Evolutionary conservation across 1,139 yeast genomes (phyloP).

Genomic region (Hemisphaericaspora xylofermentans): DNA sequence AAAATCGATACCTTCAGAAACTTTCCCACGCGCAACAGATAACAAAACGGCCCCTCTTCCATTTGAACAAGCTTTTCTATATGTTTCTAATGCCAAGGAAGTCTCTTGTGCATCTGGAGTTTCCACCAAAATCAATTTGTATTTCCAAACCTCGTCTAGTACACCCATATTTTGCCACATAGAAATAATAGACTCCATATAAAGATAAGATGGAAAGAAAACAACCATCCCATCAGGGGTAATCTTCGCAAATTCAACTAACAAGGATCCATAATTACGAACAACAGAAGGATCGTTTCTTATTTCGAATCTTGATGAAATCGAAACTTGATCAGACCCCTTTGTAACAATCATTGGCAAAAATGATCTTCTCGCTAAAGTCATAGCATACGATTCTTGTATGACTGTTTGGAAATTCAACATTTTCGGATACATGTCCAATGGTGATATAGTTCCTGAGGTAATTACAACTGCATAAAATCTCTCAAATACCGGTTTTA

Average conservation of each 20-base stretch:
- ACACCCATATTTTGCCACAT: slow-evolving; percentile 99
- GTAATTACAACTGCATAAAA: slow-evolving; percentile 94
- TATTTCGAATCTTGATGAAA: slow-evolving; percentile 92
- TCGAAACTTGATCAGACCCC: slow-evolving; percentile 97
- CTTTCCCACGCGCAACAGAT: slow-evolving; percentile 98
- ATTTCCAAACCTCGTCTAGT: slow-evolving; percentile 96
- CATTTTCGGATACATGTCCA: slow-evolving; percentile 99
- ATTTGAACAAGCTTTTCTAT: slow-evolving; percentile 92
- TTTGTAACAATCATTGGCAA: slow-evolving; percentile 95
- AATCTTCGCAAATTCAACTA: slow-evolving; percentile 88
- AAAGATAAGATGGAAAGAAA: slow-evolving; percentile 92
- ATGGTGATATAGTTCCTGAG: slow-evolving; percentile 95
- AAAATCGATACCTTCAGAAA: slow-evolving; percentile 98
- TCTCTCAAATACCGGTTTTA: slow-evolving; percentile 92
- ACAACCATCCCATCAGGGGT: slow-evolving; percentile 99
- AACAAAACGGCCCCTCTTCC: slow-evolving; percentile 96
- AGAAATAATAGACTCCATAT: slow-evolving; percentile 96
- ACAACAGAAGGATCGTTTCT: slow-evolving; percentile 98
- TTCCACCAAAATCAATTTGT: slow-evolving; percentile 91
- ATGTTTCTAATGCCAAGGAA: slow-evolving; percentile 89
- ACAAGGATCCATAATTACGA: slow-evolving; percentile 88
- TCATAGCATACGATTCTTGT: slow-evolving; percentile 95
- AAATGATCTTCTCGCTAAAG: slow-evolving; percentile 87
- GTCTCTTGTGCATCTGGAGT: slow-evolving; percentile 99
- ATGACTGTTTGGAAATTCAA: slow-evolving; percentile 90